Conservation (phyloP, 2,329 filamentous ascomycete genomes). For the Xylariaceae sp. region DNA sequence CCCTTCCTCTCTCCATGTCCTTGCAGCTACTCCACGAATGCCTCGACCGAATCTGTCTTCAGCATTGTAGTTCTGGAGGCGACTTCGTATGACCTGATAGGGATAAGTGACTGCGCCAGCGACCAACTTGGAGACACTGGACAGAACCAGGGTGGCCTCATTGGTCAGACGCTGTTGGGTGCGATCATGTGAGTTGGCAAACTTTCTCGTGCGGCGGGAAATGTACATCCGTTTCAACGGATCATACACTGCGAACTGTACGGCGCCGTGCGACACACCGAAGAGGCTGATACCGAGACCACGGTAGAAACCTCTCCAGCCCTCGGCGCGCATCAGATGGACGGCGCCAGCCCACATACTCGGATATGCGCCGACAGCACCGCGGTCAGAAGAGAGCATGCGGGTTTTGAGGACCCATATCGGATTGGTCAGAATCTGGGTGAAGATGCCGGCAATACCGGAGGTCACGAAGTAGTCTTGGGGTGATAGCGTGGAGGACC, state of each 20-base stretch:
- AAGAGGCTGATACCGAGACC: constrained; percentile 79
- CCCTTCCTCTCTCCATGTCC: constrained; percentile 78
- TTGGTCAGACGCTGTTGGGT: constrained; percentile 53
- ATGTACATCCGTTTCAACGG: constrained; percentile 57
- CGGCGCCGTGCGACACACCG: constrained; percentile 85
- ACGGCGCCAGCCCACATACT: constrained; percentile 68
- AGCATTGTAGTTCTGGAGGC: constrained; percentile 86
- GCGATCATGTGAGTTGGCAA: constrained; percentile 20
- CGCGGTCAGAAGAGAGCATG: constrained; percentile 82
- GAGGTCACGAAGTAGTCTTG: constrained; percentile 80
- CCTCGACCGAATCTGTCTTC: constrained; percentile 69
- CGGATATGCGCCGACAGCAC: constrained; percentile 73
- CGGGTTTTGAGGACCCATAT: constrained; percentile 98
- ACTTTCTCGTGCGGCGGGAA: constrained; percentile 32
- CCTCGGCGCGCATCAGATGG: constrained; percentile 67
- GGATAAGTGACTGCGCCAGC: constrained; percentile 91
- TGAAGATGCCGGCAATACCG: constrained; percentile 65
- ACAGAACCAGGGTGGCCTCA: constrained; percentile 75
- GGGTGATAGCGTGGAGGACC: constrained; percentile 43
- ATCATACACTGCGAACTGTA: constrained; percentile 97
- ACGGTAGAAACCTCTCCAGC: constrained; percentile 77
- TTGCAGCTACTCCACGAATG: constrained; percentile 62
- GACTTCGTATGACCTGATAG: constrained; percentile 85
- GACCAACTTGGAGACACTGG: constrained; percentile 77
- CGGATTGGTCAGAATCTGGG: constrained; percentile 83